These are phyloP conservation scores for Massariosphaeria phaeospora DNA, from an alignment of 495 filamentous ascomycete species.

Conservation along the genomic window DNA sequence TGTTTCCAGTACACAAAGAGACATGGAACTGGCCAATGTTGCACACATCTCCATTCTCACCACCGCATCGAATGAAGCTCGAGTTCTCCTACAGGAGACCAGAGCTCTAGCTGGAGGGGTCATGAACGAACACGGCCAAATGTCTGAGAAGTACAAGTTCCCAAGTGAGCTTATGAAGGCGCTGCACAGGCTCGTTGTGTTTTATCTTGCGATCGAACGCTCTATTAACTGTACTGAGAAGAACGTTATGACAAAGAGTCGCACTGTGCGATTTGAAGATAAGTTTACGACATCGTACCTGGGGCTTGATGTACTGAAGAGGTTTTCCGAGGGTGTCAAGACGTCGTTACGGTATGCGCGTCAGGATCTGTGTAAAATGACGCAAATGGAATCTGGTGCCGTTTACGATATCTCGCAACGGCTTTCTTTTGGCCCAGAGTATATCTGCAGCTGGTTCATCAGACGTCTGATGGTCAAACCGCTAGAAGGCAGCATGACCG, in stretches of 20 bases:
- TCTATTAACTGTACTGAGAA: constrained; percentile 11
- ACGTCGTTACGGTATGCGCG: not conserved
- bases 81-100: not conserved
- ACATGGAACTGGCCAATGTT: constrained; percentile 4
- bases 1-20: not conserved
- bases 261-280: not conserved
- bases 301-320: constrained; percentile 12
- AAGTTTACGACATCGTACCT: not conserved
- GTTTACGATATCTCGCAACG: constrained; percentile 3
- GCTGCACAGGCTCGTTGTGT: constrained; percentile 9
- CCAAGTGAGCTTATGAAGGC: constrained; percentile 9
- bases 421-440: constrained; percentile 20
- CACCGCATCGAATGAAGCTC: constrained; percentile 2
- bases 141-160: constrained; percentile 17
- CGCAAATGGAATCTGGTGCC: not conserved
- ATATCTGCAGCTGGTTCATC: constrained; percentile 22
- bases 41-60: not conserved
- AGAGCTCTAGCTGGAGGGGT: constrained; percentile 19
- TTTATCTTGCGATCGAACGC: constrained; percentile 22
- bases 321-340: constrained; percentile 11
- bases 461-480: constrained; percentile 21
- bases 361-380: constrained; percentile 23
- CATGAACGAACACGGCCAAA: constrained; percentile 5
- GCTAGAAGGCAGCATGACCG: constrained; percentile 9
- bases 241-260: not conserved